Percentiles rank a stretch among this genome's conserved stretches.
Conservation (phyloP, 305 asterid genomes). For the Caryopteris hybrid region DNA sequence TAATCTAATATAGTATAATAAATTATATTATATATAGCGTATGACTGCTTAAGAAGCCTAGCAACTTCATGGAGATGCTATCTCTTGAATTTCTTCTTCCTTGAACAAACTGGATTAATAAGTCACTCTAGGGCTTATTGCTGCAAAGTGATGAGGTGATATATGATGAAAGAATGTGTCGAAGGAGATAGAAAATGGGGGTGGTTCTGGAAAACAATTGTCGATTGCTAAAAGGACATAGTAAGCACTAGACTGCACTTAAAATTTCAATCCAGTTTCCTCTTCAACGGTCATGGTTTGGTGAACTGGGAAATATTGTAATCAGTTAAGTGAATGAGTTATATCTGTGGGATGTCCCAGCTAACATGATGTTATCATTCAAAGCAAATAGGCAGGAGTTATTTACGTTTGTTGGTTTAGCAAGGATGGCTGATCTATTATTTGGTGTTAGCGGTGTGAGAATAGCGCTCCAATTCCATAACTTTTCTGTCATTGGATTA, state of each 20-base stretch:
- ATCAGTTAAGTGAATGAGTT: neutral
- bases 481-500: neutral
- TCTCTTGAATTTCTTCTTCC: neutral
- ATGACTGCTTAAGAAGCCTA: no score
- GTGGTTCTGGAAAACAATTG: neutral
- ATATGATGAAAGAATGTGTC: neutral
- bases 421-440: neutral
- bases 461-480: neutral
- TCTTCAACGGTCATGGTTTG: neutral
- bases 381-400: neutral
- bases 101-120: no score
- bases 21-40: no score
- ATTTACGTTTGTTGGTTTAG: neutral
- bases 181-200: neutral
- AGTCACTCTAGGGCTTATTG: no score
- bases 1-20: no score
- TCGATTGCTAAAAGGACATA: neutral
- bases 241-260: neutral
- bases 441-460: neutral
- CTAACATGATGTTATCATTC: neutral
- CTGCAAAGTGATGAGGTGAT: neutral
- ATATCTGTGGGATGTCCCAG: neutral
- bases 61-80: no score
- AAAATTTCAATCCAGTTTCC: neutral
- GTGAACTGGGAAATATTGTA: neutral